Conservation (phyloP, 495 filamentous ascomycete genomes). For the Podospora pseudopauciseta region DNA sequence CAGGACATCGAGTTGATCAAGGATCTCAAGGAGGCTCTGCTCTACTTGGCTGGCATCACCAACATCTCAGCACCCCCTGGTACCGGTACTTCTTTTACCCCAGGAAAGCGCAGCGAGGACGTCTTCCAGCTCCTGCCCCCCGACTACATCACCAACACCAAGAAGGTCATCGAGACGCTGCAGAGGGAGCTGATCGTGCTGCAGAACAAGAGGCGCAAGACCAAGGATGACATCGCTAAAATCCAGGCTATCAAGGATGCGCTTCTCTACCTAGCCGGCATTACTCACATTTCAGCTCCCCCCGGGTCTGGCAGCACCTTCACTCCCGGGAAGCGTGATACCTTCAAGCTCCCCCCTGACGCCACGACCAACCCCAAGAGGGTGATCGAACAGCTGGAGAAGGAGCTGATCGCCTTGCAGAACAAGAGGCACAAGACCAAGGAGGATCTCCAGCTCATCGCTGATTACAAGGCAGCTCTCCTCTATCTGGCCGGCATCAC, state of each 20-base stretch:
- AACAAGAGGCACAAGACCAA: slow-evolving; percentile 30
- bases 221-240: slow-evolving; percentile 20
- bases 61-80: slow-evolving; percentile 28
- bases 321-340: slow-evolving; percentile 26
- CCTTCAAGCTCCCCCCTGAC: slow-evolving; percentile 24
- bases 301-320: slow-evolving; percentile 26
- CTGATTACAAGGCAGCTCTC: slow-evolving; percentile 26
- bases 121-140: slow-evolving; percentile 19
- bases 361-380: slow-evolving; percentile 24
- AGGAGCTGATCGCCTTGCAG: slow-evolving; percentile 22
- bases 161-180: slow-evolving; percentile 26
- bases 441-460: slow-evolving; percentile 25
- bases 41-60: slow-evolving; percentile 25
- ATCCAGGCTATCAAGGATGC: slow-evolving; percentile 27
- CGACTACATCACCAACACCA: slow-evolving; percentile 21
- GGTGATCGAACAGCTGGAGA: slow-evolving; percentile 26
- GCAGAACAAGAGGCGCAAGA: slow-evolving; percentile 30
- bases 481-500: slow-evolving; percentile 26
- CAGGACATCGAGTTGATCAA: slow-evolving; percentile 25
- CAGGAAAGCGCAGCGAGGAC: slow-evolving; percentile 23
- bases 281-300: slow-evolving; percentile 25
- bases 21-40: slow-evolving; percentile 26
- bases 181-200: slow-evolving; percentile 23
- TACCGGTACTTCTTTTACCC: slow-evolving; percentile 24
- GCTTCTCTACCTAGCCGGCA: slow-evolving; percentile 25